Base-by-base conservation (phyloP, 2,329 filamentous ascomycete genomes). In the Biscogniauxia marginata region DNA sequence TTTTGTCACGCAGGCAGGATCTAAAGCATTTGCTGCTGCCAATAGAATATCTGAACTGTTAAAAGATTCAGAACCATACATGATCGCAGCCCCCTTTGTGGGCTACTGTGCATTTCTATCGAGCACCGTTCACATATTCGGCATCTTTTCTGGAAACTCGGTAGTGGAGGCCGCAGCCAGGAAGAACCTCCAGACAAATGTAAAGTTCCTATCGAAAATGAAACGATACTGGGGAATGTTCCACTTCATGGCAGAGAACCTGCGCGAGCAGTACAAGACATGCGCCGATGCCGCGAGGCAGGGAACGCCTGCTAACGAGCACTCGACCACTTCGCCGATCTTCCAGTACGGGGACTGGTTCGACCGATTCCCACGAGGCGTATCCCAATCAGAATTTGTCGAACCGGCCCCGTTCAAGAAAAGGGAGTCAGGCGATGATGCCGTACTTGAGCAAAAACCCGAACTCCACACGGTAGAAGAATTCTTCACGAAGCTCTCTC, bases 331-430 rank as follows among this genome's bases (percentile, higher is more conserved):
- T 4, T 81, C 83, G 5, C 81, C 83, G 7, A 89, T 97, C 65
- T 93, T 96, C 72, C 93, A 98, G 67, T 98, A 98, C 66, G 92
- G 93, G 51, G 95, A 98, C 73, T 98, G 95, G 95, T 98, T 98
- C 67, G 90, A 95, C 69, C 85, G 90, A 62, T 98, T 97, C 70
- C 95, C 95, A 0, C 90, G 96, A 65, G 95, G 95, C 2, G 90
- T 98, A 16, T 91, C 90, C 3, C 86, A 90, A 58, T 82, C 86
- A 1, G 91, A 96, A 67, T 95, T 91, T 73, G 86, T 91, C 66
- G 91, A 95, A 63, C 88, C 90, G 1, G 85, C 84, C 23, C 75
- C 80, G 3, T 79, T 83, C 44, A 80, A 84, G 65, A 86, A 87
- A 70, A 90, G 88, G 64, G 90, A 96, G 67, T 87, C 84, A 44